Conservation (phyloP, 805 yeast genomes). For the Sugiyamaella lignohabitans region DNA sequence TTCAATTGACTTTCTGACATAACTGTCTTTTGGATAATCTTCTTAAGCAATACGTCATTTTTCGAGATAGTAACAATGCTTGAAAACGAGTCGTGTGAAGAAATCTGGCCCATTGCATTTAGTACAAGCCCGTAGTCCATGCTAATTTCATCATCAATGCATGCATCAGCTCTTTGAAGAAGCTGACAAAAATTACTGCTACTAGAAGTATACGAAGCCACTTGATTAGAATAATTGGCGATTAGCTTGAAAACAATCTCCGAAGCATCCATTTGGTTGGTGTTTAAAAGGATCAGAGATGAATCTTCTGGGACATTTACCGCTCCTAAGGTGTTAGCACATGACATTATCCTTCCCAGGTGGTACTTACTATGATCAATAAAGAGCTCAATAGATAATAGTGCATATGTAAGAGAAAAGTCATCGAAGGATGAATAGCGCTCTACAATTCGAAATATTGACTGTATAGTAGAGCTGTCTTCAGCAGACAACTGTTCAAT, state of each 20-base stretch:
- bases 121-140: background rate
- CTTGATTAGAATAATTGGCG: no score
- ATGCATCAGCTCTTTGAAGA: background rate
- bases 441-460: background rate
- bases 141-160: no score
- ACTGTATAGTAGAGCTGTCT: background rate
- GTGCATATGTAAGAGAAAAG: background rate
- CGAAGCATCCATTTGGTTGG: no score
- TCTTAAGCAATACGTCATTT: background rate
- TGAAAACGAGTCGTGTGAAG: conserved; percentile 6
- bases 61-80: background rate
- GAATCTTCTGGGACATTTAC: conserved; percentile 1
- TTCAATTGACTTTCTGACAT: background rate
- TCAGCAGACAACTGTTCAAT: background rate
- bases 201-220: no score
- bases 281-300: background rate
- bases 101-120: conserved; percentile 7
- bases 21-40: background rate
- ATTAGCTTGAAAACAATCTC: no score
- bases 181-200: conserved; percentile 1
- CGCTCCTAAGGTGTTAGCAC: background rate
- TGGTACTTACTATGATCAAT: conserved; percentile 8
- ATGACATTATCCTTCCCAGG: no score
- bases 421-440: background rate
- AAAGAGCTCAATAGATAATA: conserved; percentile 2